Evolutionary conservation across 495 filamentous ascomycete genomes (phyloP).

Genomic region (Lophiotrema nucula): DNA sequence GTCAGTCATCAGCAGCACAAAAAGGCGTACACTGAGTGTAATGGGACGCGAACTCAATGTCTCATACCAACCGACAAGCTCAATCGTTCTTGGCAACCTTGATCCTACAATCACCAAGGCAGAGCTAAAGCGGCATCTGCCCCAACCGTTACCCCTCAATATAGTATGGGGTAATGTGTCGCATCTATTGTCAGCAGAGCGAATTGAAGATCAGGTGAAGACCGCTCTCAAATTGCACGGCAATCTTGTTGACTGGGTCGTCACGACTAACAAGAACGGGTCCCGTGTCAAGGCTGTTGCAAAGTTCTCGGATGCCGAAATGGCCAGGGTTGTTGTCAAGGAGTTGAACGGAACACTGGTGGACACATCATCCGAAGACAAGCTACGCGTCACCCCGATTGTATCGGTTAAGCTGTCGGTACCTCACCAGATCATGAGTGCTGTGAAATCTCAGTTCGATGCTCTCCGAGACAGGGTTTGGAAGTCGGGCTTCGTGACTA

Average conservation of each 20-base stretch:
- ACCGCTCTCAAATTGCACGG: slow-evolving; percentile 3
- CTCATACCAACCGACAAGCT: slow-evolving; percentile 9
- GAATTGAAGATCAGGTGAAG: slow-evolving; percentile 6
- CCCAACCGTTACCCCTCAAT: slow-evolving; percentile 5
- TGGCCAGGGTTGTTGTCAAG: slow-evolving; percentile 16
- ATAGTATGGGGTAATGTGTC: slow-evolving; percentile 2
- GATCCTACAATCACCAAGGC: slow-evolving; percentile 2
- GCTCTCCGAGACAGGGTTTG: slow-evolving; percentile 5
- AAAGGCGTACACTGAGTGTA: neutral
- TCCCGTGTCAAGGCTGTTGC: slow-evolving; percentile 14
- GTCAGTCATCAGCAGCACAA: neutral
- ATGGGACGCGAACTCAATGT: slow-evolving; percentile 9
- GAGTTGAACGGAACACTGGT: slow-evolving; percentile 9
- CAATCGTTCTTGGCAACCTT: slow-evolving; percentile 10
- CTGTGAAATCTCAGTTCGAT: slow-evolving; percentile 10
- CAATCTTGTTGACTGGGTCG: slow-evolving; percentile 14
- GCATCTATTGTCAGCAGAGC: slow-evolving; percentile 1
- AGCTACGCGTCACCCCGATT: slow-evolving; percentile 15
- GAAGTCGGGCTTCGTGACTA: slow-evolving; percentile 3
- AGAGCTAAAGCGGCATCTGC: slow-evolving; percentile 7
- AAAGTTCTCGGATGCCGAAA: slow-evolving; percentile 22
- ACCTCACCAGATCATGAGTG: slow-evolving; percentile 4
- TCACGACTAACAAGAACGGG: neutral
- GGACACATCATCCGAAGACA: slow-evolving; percentile 6
- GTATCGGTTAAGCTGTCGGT: slow-evolving; percentile 25